A percentile compares a stretch with the other conserved stretches of the same genome.
These are phyloP conservation scores for Phytophthora idaei DNA, from an alignment of 352 stramenopile genomes.

Conservation along the genomic window DNA sequence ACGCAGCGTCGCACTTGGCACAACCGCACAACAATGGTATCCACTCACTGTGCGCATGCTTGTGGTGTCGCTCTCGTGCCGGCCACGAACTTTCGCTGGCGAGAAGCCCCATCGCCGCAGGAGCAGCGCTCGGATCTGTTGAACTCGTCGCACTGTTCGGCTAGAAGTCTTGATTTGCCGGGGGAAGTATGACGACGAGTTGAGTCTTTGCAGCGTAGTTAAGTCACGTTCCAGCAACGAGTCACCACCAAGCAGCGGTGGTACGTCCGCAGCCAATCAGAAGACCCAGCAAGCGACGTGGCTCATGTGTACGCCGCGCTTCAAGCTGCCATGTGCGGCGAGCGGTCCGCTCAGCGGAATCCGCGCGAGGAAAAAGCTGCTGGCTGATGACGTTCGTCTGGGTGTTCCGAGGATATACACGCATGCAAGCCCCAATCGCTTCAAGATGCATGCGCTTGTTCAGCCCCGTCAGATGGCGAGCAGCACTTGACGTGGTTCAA, in stretches of 20 bases:
- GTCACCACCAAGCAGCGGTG: background rate
- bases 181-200: conserved; percentile 3
- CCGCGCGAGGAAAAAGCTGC: conserved; percentile 21
- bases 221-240: conserved; percentile 14
- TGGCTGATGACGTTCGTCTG: conserved; percentile 11
- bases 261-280: conserved; percentile 9
- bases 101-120: conserved; percentile 3
- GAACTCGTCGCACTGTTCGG: background rate
- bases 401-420: conserved; percentile 19
- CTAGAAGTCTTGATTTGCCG: conserved; percentile 6
- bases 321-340: background rate
- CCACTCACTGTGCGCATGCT: background rate
- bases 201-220: background rate
- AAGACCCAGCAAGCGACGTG: conserved; percentile 20
- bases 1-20: conserved; percentile 22
- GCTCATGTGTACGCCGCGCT: background rate
- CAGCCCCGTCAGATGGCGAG: conserved; percentile 21
- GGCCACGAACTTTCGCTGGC: conserved; percentile 17
- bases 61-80: conserved; percentile 24
- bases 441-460: conserved; percentile 4
- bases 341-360: background rate
- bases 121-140: conserved; percentile 12
- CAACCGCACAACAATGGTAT: conserved; percentile 27
- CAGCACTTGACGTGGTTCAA: conserved; percentile 21
- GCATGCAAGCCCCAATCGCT: conserved; percentile 26